phyloP scores from a whole-genome alignment of 257 asterid genomes.

The Plantago major region DNA sequence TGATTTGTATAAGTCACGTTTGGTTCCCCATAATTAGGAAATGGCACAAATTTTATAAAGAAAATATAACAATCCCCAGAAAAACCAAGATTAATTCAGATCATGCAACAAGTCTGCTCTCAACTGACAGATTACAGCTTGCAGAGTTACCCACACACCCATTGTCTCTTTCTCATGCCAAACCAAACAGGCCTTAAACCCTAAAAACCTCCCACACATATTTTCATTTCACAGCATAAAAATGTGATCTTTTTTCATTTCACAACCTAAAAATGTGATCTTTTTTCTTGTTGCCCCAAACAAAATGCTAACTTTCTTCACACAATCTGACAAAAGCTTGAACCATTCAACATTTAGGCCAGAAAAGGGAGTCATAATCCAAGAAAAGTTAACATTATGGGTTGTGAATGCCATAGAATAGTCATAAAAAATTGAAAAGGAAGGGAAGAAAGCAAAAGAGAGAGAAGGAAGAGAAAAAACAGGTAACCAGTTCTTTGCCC shows the following conservation, averaged over 20 bases:
- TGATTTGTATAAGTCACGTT: slow-evolving; percentile 77
- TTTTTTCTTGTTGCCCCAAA: too few species aligned
- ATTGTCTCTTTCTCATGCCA: slow-evolving; percentile 53
- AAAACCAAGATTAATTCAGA: slow-evolving; percentile 23
- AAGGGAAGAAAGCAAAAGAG: not conserved
- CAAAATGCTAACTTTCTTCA: not conserved
- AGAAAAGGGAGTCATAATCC: too few species aligned
- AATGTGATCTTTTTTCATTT: too few species aligned
- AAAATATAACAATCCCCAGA: slow-evolving; percentile 5
- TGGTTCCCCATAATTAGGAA: slow-evolving; percentile 58
- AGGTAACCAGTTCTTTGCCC: slow-evolving; percentile 71
- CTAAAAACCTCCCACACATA: slow-evolving; percentile 26
- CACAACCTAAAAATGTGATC: too few species aligned
- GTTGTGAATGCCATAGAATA: too few species aligned
- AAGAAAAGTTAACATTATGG: not conserved
- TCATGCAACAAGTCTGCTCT: slow-evolving; percentile 83
- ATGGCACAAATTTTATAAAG: slow-evolving; percentile 4
- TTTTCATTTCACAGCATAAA: too few species aligned
- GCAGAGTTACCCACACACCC: slow-evolving; percentile 20
- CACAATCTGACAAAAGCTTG: not conserved
- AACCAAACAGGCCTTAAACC: slow-evolving; percentile 59
- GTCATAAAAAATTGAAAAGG: not conserved
- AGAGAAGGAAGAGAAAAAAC: not conserved
- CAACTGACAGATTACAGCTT: slow-evolving; percentile 75
- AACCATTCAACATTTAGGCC: too few species aligned